Evolutionary conservation across 192 early-diverging fungal species (phyloP), one percentile per base, ranked within the genome.

Genomic region (Paraglomus brasilianum): DNA sequence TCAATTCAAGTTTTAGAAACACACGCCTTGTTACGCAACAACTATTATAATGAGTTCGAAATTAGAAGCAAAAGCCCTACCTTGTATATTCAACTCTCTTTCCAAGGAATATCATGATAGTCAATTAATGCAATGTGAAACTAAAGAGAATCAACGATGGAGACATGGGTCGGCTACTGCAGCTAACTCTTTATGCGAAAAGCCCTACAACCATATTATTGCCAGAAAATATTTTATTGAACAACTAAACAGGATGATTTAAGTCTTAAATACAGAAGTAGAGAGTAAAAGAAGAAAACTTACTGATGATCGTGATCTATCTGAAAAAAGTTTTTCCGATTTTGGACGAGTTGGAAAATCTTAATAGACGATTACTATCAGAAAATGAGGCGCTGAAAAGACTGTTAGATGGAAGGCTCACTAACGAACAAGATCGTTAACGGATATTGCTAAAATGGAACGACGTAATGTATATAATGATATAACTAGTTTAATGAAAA

Each of bases 401-500:
- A 59, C 14, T 2, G 36, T 38, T 59, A 58, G n/a, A n/a, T n/a
- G n/a, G n/a, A n/a, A n/a, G n/a, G n/a, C 22, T 58, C 22, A 9
- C 56, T 39, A 30, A 58, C 56, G 5, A 39, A 58, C 11, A 58
- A 58, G 56, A 58, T 39, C 38, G 5, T 22, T 58, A 30, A 58
- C 40, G 5, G 56, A 58, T 9, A 58, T 58, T 30, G 56, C 56
- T 30, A 58, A 58, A 58, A 58, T 17, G 24, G 56, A 58, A 58
- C 38, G 56, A 30, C 5, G 24, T 58, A 58, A 30, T 30, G 9
- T 61, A 43, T 61, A 61, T 19, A 8, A 61, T 5, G 59, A 61
- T 43, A 61, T 61, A 43, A n/a, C 45, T 4, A 61, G 5, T 61
- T 61, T 61, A 61, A 61, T 61, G 6, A n/a, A 64, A 47, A 47